Conservation (phyloP, 106 monocot genomes). For the Apostasia shenzhenica region DNA sequence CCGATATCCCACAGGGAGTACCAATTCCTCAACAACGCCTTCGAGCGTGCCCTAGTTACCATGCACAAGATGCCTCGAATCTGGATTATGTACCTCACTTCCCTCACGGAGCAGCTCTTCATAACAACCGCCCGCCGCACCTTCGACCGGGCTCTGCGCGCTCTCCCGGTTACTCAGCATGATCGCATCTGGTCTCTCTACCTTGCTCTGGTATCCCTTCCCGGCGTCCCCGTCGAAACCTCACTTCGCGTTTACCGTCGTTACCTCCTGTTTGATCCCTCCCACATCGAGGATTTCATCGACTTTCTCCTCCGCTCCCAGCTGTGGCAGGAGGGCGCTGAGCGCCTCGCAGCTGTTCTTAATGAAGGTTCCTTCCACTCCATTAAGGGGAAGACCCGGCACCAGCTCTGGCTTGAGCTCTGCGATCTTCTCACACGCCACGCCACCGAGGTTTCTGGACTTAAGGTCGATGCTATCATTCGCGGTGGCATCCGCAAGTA, state of each 20-base stretch:
- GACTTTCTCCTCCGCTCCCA: constrained; percentile 68
- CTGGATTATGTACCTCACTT: constrained; percentile 72
- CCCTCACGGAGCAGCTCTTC: constrained; percentile 61
- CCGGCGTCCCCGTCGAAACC: constrained; percentile 77
- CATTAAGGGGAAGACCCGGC: constrained; percentile 82
- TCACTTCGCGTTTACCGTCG: constrained; percentile 69
- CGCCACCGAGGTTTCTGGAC: constrained; percentile 75
- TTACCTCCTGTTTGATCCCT: constrained; percentile 75
- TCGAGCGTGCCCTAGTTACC: constrained; percentile 88
- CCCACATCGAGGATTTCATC: constrained; percentile 95
- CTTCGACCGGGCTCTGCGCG: constrained; percentile 77
- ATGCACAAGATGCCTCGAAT: constrained; percentile 99
- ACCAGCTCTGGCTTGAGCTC: constrained; percentile 88
- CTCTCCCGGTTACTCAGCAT: constrained; percentile 88
- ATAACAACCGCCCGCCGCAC: constrained; percentile 53
- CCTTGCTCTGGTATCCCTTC: constrained; percentile 54
- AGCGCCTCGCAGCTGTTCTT: constrained; percentile 65
- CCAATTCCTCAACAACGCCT: constrained; percentile 80
- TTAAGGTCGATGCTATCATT: constrained; percentile 92
- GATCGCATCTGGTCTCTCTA: constrained; percentile 86
- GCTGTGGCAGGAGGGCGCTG: constrained; percentile 91
- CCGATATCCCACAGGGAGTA: constrained; percentile 55
- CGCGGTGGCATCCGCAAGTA: constrained; percentile 83
- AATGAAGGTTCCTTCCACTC: constrained; percentile 75
- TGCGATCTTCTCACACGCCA: constrained; percentile 82